Evolutionary conservation across 1,284 basidiomycete genomes (phyloP), one percentile per base, ranked within the genome.

Genomic region (Apiotrichum gamsii): DNA sequence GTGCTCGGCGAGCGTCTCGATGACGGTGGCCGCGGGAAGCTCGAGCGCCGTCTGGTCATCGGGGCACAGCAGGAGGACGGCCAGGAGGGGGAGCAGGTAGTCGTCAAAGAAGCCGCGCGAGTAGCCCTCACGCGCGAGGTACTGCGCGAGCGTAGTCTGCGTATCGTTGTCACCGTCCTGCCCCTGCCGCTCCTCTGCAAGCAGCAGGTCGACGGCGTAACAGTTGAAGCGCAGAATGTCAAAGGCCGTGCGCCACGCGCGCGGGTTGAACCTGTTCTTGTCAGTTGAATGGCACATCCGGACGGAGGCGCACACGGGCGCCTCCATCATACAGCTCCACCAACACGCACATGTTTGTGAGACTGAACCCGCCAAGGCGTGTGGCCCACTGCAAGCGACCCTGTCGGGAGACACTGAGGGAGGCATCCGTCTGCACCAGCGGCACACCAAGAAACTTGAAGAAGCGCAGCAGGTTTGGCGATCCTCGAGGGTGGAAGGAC

Each of bases 381-480:
- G 33, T 38, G 15, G 34, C 16, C 39, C 43, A 32, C 16, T 13
- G 21, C 10, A 18, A 21, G 20, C 11, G 15, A 16, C 43, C 45
- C 62, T 87, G 81, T 34, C 84, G 76, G 4, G 84, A 82, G 30
- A 90, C 80, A 49, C 80, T 79, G 66, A 90, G 89, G 0, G 84
- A 83, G 85, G 88, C 89, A 56, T 83, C 80, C 0, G 84, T 85
- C 5, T 77, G 76, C 19, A 81, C 77, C 14, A 55, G 47, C 2
- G 72, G 72, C 24, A 87, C 76, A 4, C 74, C 64, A 60, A 80
- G 75, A 24, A 75, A 64, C n/a, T 75, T 66, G 38, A 88, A 75
- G 65, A 88, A 87, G 28, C 79, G 78, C 33, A 86, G 74, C 59
- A 89, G 87, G 69, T 90, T 90, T 11, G 87, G 88, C 59, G 88